Evolutionary conservation across 129 eudicot genomes (phyloP).

Genomic region (Saposhnikovia divaricata): DNA sequence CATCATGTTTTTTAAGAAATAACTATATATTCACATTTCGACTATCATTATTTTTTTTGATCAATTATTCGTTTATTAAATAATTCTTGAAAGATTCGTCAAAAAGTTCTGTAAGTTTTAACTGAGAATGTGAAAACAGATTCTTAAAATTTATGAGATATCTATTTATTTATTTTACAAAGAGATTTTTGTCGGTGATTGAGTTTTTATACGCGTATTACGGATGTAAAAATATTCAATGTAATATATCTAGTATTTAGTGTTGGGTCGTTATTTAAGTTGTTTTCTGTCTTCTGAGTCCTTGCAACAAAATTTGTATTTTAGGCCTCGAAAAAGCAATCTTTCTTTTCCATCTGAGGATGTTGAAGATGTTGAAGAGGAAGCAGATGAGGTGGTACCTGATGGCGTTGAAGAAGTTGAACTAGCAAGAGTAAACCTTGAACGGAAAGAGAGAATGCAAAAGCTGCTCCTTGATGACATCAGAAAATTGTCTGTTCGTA

Average conservation of each 20-base stretch:
- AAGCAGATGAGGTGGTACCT: slow-evolving; percentile 99
- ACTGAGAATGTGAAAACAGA: no score
- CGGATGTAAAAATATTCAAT: no score
- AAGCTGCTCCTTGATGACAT: slow-evolving; percentile 82
- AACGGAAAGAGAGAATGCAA: slow-evolving; percentile 67
- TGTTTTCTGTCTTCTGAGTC: slow-evolving; percentile 11
- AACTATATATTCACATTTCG: no score
- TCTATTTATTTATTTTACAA: no score
- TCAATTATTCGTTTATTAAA: no score
- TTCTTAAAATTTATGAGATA: no score
- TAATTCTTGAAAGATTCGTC: no score
- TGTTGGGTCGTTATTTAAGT: background rate
- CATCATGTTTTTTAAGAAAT: no score
- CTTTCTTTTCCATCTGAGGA: slow-evolving; percentile 84
- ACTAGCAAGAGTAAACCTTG: slow-evolving; percentile 71
- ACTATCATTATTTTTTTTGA: no score
- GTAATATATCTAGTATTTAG: background rate
- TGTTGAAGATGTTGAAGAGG: slow-evolving; percentile 92
- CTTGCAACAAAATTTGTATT: slow-evolving; percentile 20
- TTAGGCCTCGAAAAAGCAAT: slow-evolving; percentile 88
- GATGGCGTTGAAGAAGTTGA: slow-evolving; percentile 99
- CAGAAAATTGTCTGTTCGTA: slow-evolving; percentile 48
- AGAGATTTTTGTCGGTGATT: no score
- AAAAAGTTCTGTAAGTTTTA: no score
- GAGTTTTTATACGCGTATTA: no score